Conservation (phyloP, 2,329 filamentous ascomycete genomes). For the Cercospora zeae-maydis region DNA sequence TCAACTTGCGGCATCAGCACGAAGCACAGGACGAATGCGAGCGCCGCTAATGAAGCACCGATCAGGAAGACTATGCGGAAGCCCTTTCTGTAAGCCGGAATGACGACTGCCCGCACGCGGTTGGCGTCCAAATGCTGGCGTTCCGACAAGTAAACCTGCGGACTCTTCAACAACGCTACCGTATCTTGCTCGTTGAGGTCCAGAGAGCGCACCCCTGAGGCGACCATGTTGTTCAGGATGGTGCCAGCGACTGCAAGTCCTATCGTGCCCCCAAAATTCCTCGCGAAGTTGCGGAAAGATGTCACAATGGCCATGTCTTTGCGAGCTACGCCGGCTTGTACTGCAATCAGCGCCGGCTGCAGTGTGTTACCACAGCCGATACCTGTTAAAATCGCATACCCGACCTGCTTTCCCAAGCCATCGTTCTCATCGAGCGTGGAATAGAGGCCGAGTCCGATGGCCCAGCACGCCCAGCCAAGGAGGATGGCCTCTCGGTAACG, state of each 20-base stretch:
- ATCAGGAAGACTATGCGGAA: conserved; percentile 43
- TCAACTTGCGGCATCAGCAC: conserved; percentile 39
- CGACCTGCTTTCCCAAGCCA: conserved; percentile 52
- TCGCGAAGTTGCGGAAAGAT: conserved; percentile 50
- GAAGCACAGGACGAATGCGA: conserved; percentile 37
- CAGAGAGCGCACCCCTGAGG: conserved; percentile 8
- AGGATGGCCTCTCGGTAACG: conserved; percentile 41
- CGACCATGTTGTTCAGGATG: conserved; percentile 19
- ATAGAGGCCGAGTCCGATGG: conserved; percentile 21
- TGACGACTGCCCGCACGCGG: conserved; percentile 30
- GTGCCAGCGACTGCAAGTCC: conserved; percentile 20
- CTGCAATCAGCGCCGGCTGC: conserved; percentile 53
- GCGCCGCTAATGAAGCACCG: conserved; percentile 37
- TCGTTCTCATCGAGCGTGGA: conserved; percentile 28
- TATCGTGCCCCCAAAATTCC: conserved; percentile 44
- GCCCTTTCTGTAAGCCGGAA: conserved; percentile 38
- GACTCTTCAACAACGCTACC: conserved; percentile 15
- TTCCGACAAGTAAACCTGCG: conserved; percentile 18
- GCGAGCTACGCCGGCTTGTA: conserved; percentile 51
- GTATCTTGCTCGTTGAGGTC: conserved; percentile 14
- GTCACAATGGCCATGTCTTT: conserved; percentile 52
- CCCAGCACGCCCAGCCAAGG: conserved; percentile 33
- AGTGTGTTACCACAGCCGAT: conserved; percentile 53
- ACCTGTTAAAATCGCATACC: conserved; percentile 53
- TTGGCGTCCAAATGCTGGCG: conserved; percentile 27